These are phyloP conservation scores for Thielaviopsis punctulata DNA, from an alignment of 2,329 filamentous ascomycete genomes.

Conservation along the genomic window DNA sequence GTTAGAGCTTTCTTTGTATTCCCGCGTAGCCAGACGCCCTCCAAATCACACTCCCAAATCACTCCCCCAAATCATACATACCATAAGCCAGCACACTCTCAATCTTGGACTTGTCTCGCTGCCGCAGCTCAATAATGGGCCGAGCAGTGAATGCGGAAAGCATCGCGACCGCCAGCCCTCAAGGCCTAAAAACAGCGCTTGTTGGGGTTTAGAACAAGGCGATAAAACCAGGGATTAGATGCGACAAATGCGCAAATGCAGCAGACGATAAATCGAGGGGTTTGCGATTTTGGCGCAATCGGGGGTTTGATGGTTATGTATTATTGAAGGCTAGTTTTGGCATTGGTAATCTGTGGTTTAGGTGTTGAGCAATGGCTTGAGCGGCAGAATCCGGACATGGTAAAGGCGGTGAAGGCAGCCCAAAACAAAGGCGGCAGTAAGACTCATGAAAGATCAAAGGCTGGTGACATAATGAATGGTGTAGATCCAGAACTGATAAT, in stretches of 20 bases:
- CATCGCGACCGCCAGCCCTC: slow-evolving; percentile 45
- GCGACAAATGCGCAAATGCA: background rate
- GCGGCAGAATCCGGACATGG: background rate
- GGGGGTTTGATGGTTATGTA: no score
- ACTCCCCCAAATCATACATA: no score
- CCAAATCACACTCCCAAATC: no score
- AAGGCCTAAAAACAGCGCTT: slow-evolving; percentile 17
- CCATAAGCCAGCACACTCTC: slow-evolving; percentile 88
- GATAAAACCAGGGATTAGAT: background rate
- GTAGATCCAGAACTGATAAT: no score
- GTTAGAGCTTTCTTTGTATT: no score
- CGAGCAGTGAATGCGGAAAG: slow-evolving; percentile 94
- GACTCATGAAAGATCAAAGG: no score
- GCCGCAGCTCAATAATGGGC: slow-evolving; percentile 90
- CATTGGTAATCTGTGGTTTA: no score
- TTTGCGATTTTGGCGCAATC: background rate
- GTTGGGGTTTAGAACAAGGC: slow-evolving; percentile 5
- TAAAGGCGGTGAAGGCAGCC: background rate
- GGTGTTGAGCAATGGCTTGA: no score
- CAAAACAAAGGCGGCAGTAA: background rate
- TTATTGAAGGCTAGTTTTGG: no score
- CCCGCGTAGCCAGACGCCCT: no score
- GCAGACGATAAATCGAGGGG: background rate
- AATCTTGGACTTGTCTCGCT: slow-evolving; percentile 90
- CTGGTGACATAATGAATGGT: no score